These are phyloP conservation scores for Kondoa malvinella DNA, from an alignment of 768 basidiomycete species.

Conservation along the genomic window DNA sequence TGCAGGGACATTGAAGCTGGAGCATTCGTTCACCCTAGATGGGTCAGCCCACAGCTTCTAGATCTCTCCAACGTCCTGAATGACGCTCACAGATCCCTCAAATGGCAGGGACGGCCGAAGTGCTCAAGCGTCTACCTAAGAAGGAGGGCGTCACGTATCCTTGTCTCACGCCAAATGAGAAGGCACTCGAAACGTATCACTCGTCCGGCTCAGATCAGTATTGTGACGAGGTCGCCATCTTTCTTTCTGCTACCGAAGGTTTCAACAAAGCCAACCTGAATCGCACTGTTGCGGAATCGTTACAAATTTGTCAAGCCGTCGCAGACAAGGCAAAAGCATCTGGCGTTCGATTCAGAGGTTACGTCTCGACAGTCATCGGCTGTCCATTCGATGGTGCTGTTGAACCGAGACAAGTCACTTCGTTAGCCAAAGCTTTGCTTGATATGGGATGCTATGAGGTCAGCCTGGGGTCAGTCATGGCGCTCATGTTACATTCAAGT, in stretches of 20 bases:
- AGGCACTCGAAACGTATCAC: slow-evolving; percentile 8
- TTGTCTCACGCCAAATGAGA: slow-evolving; percentile 14
- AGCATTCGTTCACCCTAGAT: slow-evolving; percentile 3
- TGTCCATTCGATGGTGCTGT: slow-evolving; percentile 77
- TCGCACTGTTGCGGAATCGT: slow-evolving; percentile 50
- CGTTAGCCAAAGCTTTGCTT: slow-evolving; percentile 51
- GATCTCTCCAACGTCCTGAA: too few relatives aligned
- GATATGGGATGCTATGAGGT: slow-evolving; percentile 89
- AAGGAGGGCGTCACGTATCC: not conserved
- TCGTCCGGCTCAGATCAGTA: not conserved
- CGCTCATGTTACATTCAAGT: too few relatives aligned
- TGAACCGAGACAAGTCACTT: slow-evolving; percentile 46
- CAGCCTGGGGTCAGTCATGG: too few relatives aligned
- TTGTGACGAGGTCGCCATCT: slow-evolving; percentile 40
- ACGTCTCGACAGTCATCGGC: slow-evolving; percentile 24
- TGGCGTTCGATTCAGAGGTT: slow-evolving; percentile 44
- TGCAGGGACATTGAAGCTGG: slow-evolving; percentile 16
- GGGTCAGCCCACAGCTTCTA: too few relatives aligned
- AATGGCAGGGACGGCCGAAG: slow-evolving; percentile 17
- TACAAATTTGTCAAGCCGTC: slow-evolving; percentile 48
- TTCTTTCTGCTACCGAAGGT: slow-evolving; percentile 71
- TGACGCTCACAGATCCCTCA: too few relatives aligned
- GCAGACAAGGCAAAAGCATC: slow-evolving; percentile 43
- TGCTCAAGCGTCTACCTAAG: slow-evolving; percentile 8
- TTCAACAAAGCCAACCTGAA: slow-evolving; percentile 78